These are phyloP conservation scores for Colletotrichum cordylinicola DNA, from an alignment of 2,329 filamentous ascomycete species.

Conservation along the genomic window DNA sequence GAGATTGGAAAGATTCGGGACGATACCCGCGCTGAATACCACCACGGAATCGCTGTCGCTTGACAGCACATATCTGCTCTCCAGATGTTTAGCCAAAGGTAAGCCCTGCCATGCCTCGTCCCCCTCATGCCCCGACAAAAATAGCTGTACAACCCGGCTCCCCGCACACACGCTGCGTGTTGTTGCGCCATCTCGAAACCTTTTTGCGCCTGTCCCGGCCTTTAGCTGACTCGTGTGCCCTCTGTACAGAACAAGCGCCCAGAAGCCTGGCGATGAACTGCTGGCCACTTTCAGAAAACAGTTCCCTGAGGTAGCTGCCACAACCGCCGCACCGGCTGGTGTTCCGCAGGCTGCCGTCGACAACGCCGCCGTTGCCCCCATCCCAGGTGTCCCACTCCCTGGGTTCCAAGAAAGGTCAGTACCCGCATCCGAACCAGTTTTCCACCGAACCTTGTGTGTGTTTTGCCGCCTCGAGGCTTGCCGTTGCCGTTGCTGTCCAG, in stretches of 20 bases:
- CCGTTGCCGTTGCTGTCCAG: neutral
- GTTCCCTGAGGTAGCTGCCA: conserved; percentile 75
- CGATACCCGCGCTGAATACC: conserved; percentile 1
- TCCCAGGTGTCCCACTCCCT: conserved; percentile 13
- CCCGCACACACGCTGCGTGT: conserved; percentile 1
- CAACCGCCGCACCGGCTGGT: conserved; percentile 49
- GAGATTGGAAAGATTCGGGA: neutral
- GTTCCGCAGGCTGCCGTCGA: conserved; percentile 36
- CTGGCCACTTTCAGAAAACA: conserved; percentile 83
- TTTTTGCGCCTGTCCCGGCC: conserved; percentile 4
- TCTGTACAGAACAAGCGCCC: conserved; percentile 69
- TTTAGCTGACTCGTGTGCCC: conserved; percentile 8
- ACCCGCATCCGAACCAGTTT: neutral
- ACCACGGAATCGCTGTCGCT: conserved; percentile 25
- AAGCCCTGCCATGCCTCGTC: conserved; percentile 19
- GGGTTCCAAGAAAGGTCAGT: conserved; percentile 20
- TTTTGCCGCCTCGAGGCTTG: neutral
- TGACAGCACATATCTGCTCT: conserved; percentile 22
- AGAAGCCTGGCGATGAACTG: conserved; percentile 86
- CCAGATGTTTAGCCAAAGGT: conserved; percentile 41
- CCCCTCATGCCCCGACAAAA: conserved; percentile 18
- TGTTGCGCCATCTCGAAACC: conserved; percentile 6
- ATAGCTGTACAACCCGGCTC: conserved; percentile 8
- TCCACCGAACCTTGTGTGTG: neutral
- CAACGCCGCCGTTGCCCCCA: conserved; percentile 24